Evolutionary conservation across 1,284 basidiomycete species (phyloP).

Genomic region (Fistulina hepatica): DNA sequence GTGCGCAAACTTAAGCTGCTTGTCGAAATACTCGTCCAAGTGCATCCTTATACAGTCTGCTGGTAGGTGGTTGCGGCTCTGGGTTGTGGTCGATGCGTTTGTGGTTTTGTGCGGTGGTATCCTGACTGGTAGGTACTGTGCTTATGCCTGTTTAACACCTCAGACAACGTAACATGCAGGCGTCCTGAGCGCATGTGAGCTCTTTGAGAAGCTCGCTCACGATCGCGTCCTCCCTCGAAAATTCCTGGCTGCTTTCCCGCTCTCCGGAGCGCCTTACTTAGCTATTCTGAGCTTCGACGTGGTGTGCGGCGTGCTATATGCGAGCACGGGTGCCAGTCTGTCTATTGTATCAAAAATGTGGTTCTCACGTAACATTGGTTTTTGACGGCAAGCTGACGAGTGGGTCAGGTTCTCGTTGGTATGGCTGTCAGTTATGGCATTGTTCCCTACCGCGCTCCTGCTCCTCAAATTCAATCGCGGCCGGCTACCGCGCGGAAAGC

Average conservation of each 20-base stretch:
- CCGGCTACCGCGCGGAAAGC: conserved; percentile 35
- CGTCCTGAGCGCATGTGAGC: conserved; percentile 47
- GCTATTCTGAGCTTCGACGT: conserved; percentile 40
- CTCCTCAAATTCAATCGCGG: conserved; percentile 56
- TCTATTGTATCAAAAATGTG: conserved; percentile 48
- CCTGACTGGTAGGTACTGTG: conserved; percentile 38
- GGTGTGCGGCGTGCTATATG: conserved; percentile 46
- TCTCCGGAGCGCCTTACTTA: conserved; percentile 42
- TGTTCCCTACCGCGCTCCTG: conserved; percentile 52
- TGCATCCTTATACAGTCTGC: conserved; percentile 27
- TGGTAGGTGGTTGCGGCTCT: conserved; percentile 47
- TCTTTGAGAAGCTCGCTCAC: conserved; percentile 44
- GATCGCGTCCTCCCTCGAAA: conserved; percentile 48
- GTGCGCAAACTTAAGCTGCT: conserved; percentile 22
- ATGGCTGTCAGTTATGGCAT: conserved; percentile 52
- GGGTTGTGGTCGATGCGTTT: conserved; percentile 53
- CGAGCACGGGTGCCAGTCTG: conserved; percentile 43
- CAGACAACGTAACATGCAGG: conserved; percentile 23
- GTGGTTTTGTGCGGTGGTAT: conserved; percentile 59
- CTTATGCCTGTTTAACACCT: neutral
- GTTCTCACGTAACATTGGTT: too few relatives aligned
- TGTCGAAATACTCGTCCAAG: neutral
- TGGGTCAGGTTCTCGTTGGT: conserved; percentile 44
- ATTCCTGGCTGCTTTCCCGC: conserved; percentile 38
- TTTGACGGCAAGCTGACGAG: neutral